Evolutionary conservation across 2,329 filamentous ascomycete species (phyloP), one percentile per base, ranked within the genome.

Genomic region (Cryphonectria japonica): DNA sequence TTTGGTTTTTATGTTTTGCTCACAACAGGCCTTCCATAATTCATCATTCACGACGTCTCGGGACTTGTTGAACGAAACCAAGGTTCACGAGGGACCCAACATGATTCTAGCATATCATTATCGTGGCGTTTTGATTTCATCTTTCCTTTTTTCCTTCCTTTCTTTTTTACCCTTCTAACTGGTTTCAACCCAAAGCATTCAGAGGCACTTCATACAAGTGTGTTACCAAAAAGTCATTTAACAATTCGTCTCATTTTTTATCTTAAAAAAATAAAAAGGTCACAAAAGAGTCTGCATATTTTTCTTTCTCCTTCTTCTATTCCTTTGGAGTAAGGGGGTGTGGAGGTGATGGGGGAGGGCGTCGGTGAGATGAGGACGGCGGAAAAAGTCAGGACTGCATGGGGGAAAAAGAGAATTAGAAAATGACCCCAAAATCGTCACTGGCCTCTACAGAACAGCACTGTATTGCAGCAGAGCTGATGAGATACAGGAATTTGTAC

Each of bases 41-140:
- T 34, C 39, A 61, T 61, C 59, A 61, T 39, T 61, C 32, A 39
- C 54, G 54, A 61, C 8, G 19, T 61, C 59, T 39, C 32, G 59
- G 34, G 13, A 37, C 34, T 34, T 22, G 16, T 22, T n/a, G 32
- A 61, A 61, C 22, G 6, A 61, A 39, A 26, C 46, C 46, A 50
- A 46, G 16, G 16, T 19, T 37, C 22, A 61, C 59, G 22, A 39
- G 32, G 46, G 32, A 39, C 29, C 59, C 59, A 61, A n/a, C 59
- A 61, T 61, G 59, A 61, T 22, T 32, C 19, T 39, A 39, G 59
- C 59, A 61, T 61, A 61, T 61, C 32, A 39, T 61, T 61, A 37
- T n/a, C 11, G 19, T 39, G 59, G 59, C 59, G 59, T 61, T 39
- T 26, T 61, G 3, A 39, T 11, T 39, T 16, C 11, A 11, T 2